Conservation (phyloP, 176 grass and related monocot genomes). For the Guadua angustifolia region DNA sequence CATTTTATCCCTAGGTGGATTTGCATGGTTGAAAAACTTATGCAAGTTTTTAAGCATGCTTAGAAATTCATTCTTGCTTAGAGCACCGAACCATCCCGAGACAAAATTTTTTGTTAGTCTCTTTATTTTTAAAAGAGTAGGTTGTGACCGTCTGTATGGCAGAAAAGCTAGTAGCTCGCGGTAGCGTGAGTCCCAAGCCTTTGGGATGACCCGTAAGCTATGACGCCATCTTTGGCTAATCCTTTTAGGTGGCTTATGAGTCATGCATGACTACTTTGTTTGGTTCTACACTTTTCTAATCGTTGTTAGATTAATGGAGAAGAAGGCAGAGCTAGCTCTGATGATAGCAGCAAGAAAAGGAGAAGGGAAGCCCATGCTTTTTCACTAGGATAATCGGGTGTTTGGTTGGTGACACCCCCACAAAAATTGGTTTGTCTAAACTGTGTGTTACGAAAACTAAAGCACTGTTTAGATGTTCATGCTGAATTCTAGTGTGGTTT, state of each 20-base stretch:
- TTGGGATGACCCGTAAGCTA: neutral
- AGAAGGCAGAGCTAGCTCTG: neutral
- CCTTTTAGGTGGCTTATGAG: neutral
- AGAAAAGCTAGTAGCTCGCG: neutral
- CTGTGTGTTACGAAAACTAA: neutral
- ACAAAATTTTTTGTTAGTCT: neutral
- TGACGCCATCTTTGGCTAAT: slow-evolving; percentile 18
- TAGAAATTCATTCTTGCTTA: neutral
- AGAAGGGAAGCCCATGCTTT: neutral
- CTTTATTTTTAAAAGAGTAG: neutral
- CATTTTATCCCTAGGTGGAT: neutral
- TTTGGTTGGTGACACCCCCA: neutral
- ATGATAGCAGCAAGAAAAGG: neutral
- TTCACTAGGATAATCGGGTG: neutral
- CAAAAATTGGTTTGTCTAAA: neutral
- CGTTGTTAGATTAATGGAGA: neutral
- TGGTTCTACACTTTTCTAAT: neutral
- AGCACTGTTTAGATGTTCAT: neutral
- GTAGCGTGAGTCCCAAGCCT: slow-evolving; percentile 35
- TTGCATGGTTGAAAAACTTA: neutral
- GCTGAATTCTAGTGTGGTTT: neutral
- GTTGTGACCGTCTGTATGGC: neutral
- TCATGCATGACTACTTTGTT: neutral
- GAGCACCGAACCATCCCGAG: neutral
- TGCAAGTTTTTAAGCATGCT: neutral